Base-by-base conservation (phyloP, 306 rosid species). In the Castanea mollissima region DNA sequence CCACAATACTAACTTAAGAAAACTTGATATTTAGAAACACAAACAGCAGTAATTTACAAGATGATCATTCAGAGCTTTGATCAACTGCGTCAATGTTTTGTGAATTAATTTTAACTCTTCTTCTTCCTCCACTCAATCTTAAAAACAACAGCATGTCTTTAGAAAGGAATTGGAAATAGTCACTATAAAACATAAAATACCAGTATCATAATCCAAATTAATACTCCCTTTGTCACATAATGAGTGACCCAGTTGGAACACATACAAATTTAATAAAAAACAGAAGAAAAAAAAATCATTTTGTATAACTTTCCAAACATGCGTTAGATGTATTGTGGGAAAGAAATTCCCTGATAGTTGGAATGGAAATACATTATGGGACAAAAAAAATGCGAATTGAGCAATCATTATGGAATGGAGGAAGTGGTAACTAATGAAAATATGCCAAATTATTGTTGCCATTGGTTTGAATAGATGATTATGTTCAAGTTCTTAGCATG, bases 1-100 rank as follows among this genome's bases (percentile, higher is more conserved):
- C 46, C 76, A 81, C 41, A 65, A 82, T 52, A 79, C 54, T 27
- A 83, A 51, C 46, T 38, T 38, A 38, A 38, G 46, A 7, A 38
- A 78, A 84, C 78, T 79, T 78, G 69, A 75, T 79, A 20, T 12
- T 56, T 49, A 70, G 46, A 75, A 52, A 75, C 57, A 80, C 25
- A 72, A 77, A 76, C 57, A 27, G 21, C 78, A 73, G 52, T 67
- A 19, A 34, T 67, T 67, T 46, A 16, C 21, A 32, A 16, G 35
- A 5, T 67, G 51, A 67, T 0, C 5, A 67, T 67, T 67, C 15
- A 67, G 23, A 67, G 52, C 3, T 67, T 8, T 67, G 71, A 35
- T 67, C 23, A 32, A 67, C 25, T 19, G 51, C 4, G 5, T 67
- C 51, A 18, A 38, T 38, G 46, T 7, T 49, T 49, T 49, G 54